Base-by-base conservation (phyloP, 1,284 basidiomycete genomes). In the Marasmius oreades region DNA sequence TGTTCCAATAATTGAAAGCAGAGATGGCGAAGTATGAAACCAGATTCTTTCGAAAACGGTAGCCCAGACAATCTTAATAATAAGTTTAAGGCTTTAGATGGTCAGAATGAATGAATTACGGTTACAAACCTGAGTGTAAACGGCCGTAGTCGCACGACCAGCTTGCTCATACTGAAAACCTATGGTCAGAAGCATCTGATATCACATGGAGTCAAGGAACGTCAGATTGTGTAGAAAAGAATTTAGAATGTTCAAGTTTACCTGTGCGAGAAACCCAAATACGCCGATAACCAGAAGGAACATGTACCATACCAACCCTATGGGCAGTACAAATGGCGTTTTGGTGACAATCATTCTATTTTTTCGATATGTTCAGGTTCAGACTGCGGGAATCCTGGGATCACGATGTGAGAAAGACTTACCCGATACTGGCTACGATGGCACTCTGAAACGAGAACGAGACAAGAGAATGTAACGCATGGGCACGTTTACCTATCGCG, bases 401-500 rank as follows among this genome's bases (percentile, higher is more conserved):
- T 44, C 5, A 10, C 10, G 26, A 53, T 23, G 24, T 20, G 50
- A n/a, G 47, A 18, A 5, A 14, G 24, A 66, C 77, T 54, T 61
- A 84, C 84, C 70, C 78, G 59, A 83, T 59, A 10, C 72, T 68
- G 1, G 82, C 77, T 1, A 80, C 79, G 39, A 88, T 68, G 2
- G 86, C 77, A 58, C 84, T 86, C 63, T 82, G 78, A 24, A 79
- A 69, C 0, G 88, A 84, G 64, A 90, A 92, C 56, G 80, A 86
- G 2, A 79, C 75, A 60, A 92, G 77, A n/a, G 81, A 79, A 66
- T 93, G 90, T 55, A 92, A 70, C 0, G 89, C 77, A 62, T 90
- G 86, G 3, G 89, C 89, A 0, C 85, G 79, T 59, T 80, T 85
- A 1, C 90, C 90, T 28, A 92, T 87, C 6, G 82, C 82, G 3